Base-by-base conservation (phyloP, 2,329 filamentous ascomycete genomes). In the Xylaria sp. region DNA sequence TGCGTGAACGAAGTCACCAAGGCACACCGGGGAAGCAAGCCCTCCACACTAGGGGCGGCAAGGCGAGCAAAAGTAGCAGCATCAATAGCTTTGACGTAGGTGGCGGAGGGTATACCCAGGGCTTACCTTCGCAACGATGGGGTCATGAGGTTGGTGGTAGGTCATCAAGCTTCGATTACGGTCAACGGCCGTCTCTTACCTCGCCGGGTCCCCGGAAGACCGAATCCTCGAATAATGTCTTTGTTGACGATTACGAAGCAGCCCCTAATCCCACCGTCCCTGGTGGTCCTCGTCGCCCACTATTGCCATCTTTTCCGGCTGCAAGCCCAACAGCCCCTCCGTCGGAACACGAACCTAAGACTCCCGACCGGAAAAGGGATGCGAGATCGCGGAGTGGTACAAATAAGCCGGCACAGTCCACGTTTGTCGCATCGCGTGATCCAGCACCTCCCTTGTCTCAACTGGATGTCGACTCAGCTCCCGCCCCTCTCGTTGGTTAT, bases 251-350 rank as follows among this genome's bases (percentile, higher is more conserved):
- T 70, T 88, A 89, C 77, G 91, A 95, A 74, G 91, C 92, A 54
- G 94, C 93, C 25, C 94, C 94, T 14, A 94, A 90, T 38, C 94
- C 94, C 4, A 94, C 88, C 28, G 84, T 97, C 37, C 92, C 92
- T 35, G 89, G 84, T 51, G 94, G 94, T 4, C 92, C 94, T 60
- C 87, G 92, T 62, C 79, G 79, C 43, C 54, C 60, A 28, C 61
- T 67, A 33, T 45, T 68, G 45, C 71, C 74, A 17, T 73, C 76
- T 7, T 78, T 80, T 59, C 77, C 82, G 23, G 72, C 76, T 45
- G 68, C 73, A 35, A 68, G 72, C 5, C 73, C 72, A 67, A 77
- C 75, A 70, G 73, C 73, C 50, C 79, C 75, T 67, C 77, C 76
- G 14, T 77, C 79, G 12, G 78, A 82, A 12, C 67, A 76, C 73